Evolutionary conservation across 305 asterid genomes (phyloP).

Genomic region (Fraxinus nigra): DNA sequence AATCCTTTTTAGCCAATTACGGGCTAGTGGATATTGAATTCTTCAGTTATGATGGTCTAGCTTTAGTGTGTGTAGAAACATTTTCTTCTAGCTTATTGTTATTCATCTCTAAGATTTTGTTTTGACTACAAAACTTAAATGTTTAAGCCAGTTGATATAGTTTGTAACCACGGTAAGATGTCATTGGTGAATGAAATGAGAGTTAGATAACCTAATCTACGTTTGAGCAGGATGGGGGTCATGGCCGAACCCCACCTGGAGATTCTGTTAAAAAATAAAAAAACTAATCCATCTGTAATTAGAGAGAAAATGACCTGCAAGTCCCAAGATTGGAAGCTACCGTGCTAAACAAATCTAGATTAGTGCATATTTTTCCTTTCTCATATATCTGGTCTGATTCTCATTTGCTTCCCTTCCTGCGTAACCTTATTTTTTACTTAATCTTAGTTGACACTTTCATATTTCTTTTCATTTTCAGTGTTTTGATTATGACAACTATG

Average conservation of each 20-base stretch:
- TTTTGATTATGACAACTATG: constrained; percentile 79
- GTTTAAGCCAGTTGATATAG: neutral
- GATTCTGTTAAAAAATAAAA: neutral
- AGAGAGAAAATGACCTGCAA: constrained; percentile 3
- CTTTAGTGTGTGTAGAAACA: neutral
- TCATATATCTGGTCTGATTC: constrained; percentile 2
- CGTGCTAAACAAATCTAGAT: constrained; percentile 7
- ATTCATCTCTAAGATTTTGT: constrained; percentile 2
- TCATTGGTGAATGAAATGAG: neutral
- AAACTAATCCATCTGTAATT: neutral
- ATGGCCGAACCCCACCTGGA: neutral
- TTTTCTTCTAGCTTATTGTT: neutral
- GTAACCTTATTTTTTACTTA: neutral
- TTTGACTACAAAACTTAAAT: neutral
- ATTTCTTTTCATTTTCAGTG: constrained; percentile 47
- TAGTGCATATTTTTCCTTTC: neutral
- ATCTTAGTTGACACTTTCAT: neutral
- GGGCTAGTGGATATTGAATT: neutral
- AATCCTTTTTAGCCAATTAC: neutral
- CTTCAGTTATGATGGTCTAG: constrained; percentile 1
- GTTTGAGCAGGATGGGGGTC: neutral
- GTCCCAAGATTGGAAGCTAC: constrained; percentile 6
- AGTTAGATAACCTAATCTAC: constrained; percentile 12
- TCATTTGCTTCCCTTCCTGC: neutral
- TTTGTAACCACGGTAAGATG: neutral